These are phyloP conservation scores for Diddensiella santjacobensis DNA, from an alignment of 805 yeast genomes.

Conservation along the genomic window DNA sequence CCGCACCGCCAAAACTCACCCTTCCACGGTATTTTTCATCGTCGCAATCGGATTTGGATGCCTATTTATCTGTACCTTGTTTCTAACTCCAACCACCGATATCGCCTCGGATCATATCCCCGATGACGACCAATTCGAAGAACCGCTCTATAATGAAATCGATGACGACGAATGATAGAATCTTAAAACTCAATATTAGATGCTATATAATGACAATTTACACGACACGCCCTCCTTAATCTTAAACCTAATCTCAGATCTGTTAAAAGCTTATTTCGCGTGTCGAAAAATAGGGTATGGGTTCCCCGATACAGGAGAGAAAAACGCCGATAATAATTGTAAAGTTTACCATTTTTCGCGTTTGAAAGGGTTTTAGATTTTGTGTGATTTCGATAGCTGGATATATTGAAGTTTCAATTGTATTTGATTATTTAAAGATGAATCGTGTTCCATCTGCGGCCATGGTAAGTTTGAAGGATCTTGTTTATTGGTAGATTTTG, in stretches of 20 bases:
- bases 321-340: too few relatives aligned
- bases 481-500: neutral
- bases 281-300: too few relatives aligned
- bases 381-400: too few relatives aligned
- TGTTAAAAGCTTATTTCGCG: too few relatives aligned
- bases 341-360: too few relatives aligned
- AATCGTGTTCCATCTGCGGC: slow-evolving; percentile 23
- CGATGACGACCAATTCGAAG: neutral
- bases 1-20: slow-evolving; percentile 1
- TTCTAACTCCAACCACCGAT: slow-evolving; percentile 5
- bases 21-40: neutral
- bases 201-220: too few relatives aligned
- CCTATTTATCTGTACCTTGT: neutral
- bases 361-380: too few relatives aligned
- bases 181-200: too few relatives aligned
- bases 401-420: too few relatives aligned
- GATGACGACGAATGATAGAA: neutral
- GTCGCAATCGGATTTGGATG: neutral
- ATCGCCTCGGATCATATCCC: neutral
- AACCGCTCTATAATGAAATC: neutral
- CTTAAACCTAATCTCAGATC: too few relatives aligned
- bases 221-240: too few relatives aligned
- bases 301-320: too few relatives aligned
- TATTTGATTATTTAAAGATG: slow-evolving; percentile 7
- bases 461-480: slow-evolving; percentile 11